Evolutionary conservation across 495 filamentous ascomycete species (phyloP), one percentile per base, ranked within the genome.

Genomic region (Paragyromitra xinjiangensis): DNA sequence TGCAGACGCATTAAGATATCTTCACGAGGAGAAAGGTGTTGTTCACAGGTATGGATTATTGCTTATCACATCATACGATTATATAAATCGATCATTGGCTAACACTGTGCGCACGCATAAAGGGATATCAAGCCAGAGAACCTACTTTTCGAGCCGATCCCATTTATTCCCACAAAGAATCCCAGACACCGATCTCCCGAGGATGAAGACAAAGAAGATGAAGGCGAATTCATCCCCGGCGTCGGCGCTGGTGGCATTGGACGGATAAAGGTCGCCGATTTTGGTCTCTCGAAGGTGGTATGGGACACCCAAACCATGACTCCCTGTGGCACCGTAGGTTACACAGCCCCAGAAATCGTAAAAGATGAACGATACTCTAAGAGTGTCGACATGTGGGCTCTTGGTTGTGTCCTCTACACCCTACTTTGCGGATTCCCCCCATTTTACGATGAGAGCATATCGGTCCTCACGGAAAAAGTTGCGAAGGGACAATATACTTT

Each of bases 231-330:
- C 75, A 89, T 94, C 67, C 86, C 86, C 19, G 94, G 94, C 0
- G 84, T 92, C 51, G 95, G 95, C 29, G 86, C 92, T n/a, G 95
- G 95, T 70, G 96, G 95, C 39, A 99, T 99, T 78, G 95, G 95
- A 37, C 86, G 86, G 70, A 97, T 99, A 85, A 98, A 98, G 87
- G 94, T 99, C 82, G 95, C 95, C 74, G 95, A 99, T 83, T 99
- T 99, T 83, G 95, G 95, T 69, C 85, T 99, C 9, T 98, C 94
- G 56, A 99, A 99, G 84, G 91, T 99, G 68, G 93, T 99, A 9
- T 99, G 95, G 95, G 96, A 99, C 80, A 94, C 89, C 69, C 93
- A 97, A 82, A 99, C 95, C n/a, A 98, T 98, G 94, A 99, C 95
- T 1, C 95, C 95, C 24, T 99, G 95, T 84, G 95, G 95, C 42